phyloP scores from a whole-genome alignment of 1,139 yeast genomes.

The Candida tropicalis region DNA sequence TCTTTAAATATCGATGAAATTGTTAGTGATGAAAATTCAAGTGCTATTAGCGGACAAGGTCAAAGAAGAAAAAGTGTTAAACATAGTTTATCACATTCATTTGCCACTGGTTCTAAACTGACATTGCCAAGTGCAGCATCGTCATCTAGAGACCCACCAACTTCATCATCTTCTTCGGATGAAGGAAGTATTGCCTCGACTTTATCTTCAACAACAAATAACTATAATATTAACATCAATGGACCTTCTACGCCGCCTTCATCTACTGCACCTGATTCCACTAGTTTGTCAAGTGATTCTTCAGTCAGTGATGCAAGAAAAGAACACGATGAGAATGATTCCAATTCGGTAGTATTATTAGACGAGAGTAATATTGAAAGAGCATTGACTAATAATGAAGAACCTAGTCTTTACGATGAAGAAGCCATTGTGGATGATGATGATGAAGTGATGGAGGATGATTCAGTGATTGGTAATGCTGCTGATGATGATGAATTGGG shows the following conservation, averaged over 20 bases:
- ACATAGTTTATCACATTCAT: conserved; percentile 14
- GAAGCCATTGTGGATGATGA: conserved; percentile 4
- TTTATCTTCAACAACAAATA: conserved; percentile 1
- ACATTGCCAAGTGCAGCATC: neutral
- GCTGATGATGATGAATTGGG: conserved; percentile 14
- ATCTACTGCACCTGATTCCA: conserved; percentile 11
- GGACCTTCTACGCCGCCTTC: conserved; percentile 9
- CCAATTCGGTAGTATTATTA: conserved; percentile 5
- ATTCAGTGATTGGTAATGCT: conserved; percentile 9
- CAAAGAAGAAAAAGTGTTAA: conserved; percentile 8
- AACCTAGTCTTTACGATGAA: neutral
- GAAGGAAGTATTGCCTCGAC: conserved; percentile 8
- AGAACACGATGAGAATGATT: neutral
- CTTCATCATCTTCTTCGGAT: conserved; percentile 6
- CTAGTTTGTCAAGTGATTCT: conserved; percentile 7
- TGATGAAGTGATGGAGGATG: conserved; percentile 4
- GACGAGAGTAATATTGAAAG: conserved; percentile 8
- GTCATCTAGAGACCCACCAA: neutral
- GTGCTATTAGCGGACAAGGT: neutral
- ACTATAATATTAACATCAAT: too few relatives aligned
- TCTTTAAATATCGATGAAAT: conserved; percentile 28
- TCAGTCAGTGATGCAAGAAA: conserved; percentile 1
- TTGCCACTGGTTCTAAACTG: conserved; percentile 6
- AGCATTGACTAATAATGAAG: neutral
- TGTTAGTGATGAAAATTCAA: conserved; percentile 17